phyloP scores from a whole-genome alignment of 1,139 yeast species.

The Debaryomyces sp. region DNA sequence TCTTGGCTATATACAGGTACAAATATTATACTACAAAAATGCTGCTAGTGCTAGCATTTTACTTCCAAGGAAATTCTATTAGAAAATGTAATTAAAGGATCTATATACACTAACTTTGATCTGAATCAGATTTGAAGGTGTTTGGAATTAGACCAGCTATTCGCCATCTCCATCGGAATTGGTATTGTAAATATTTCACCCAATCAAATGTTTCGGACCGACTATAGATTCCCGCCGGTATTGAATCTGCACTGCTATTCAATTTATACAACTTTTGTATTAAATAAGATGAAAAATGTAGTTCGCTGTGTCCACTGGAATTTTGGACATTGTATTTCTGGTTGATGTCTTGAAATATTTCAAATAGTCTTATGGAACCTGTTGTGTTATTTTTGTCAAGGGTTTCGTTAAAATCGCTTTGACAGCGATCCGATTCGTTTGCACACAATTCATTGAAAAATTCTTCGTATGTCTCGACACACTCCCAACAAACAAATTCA shows the following conservation, averaged over 20 bases:
- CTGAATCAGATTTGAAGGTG: not conserved
- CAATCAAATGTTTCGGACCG: constrained; percentile 23
- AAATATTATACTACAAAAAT: no score
- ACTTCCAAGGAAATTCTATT: not conserved
- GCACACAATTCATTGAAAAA: constrained; percentile 39
- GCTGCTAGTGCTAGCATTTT: no score
- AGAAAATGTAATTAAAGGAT: not conserved
- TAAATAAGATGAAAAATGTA: constrained; percentile 23
- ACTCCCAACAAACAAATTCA: constrained; percentile 67
- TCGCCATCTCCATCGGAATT: constrained; percentile 37
- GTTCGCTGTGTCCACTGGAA: not conserved
- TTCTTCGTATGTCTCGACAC: constrained; percentile 60
- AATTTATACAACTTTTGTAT: constrained; percentile 27
- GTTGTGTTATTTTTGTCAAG: not conserved
- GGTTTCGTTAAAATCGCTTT: not conserved
- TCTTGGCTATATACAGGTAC: not conserved
- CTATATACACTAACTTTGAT: not conserved
- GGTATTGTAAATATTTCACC: constrained; percentile 30
- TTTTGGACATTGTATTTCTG: constrained; percentile 14
- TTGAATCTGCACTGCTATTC: constrained; percentile 13
- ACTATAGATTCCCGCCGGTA: not conserved
- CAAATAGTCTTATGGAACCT: constrained; percentile 20
- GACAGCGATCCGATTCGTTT: constrained; percentile 2
- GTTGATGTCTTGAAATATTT: constrained; percentile 28
- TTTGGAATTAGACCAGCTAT: constrained; percentile 24